Percentiles rank a stretch among this genome's conserved stretches.
phyloP scores from a whole-genome alignment of 148 eudicot genomes.

The Rhododendron vialii region DNA sequence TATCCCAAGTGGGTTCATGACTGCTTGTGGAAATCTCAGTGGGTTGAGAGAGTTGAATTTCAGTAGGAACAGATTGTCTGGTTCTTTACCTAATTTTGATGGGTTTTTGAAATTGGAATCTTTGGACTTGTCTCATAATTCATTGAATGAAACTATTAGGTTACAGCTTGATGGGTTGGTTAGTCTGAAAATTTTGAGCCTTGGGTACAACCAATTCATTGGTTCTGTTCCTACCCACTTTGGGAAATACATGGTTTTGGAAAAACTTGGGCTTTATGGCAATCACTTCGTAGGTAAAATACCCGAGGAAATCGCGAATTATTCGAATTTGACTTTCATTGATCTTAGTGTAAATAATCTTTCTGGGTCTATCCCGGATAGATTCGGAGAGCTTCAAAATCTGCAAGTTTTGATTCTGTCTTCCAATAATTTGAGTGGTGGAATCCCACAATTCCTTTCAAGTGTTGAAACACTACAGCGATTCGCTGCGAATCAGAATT shows the following conservation, averaged over 20 bases:
- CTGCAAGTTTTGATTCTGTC: conserved; percentile 51
- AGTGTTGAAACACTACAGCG: conserved; percentile 36
- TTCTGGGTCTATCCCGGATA: conserved; percentile 39
- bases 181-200: conserved; percentile 44
- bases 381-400: conserved; percentile 37
- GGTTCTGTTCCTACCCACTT: conserved; percentile 54
- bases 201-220: conserved; percentile 40
- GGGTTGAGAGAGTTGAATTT: conserved; percentile 54
- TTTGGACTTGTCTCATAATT: conserved; percentile 56
- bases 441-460: conserved; percentile 41
- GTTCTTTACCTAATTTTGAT: conserved; percentile 42
- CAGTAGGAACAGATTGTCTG: conserved; percentile 41
- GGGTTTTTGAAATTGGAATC: conserved; percentile 45
- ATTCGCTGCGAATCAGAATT: conserved; percentile 69
- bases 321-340: conserved; percentile 38
- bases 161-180: conserved; percentile 41
- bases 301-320: conserved; percentile 41
- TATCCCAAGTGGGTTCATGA: conserved; percentile 45
- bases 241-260: conserved; percentile 35
- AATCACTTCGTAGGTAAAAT: conserved; percentile 38
- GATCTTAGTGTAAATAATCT: conserved; percentile 56
- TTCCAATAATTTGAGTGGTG: conserved; percentile 43
- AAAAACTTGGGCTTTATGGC: conserved; percentile 46
- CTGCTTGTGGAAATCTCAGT: conserved; percentile 37
- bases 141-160: conserved; percentile 26